Evolutionary conservation across 1,139 yeast species (phyloP).

Genomic region (Blastobotrys aristatus): DNA sequence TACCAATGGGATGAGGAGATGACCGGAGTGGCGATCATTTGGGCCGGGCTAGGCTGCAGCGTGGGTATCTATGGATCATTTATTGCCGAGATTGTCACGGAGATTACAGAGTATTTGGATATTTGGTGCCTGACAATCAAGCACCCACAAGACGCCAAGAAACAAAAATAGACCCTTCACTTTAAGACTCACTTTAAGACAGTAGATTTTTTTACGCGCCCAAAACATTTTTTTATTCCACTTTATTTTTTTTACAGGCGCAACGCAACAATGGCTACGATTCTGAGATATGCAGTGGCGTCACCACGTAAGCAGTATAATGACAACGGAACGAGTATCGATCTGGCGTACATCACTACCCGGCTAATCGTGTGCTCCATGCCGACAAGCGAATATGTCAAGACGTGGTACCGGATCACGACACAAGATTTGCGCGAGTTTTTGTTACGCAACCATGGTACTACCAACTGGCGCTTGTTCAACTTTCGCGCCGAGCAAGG

Average conservation of each 20-base stretch:
- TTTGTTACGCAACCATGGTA: constrained; percentile 45
- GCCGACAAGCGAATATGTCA: constrained; percentile 49
- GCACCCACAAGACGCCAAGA: constrained; percentile 61
- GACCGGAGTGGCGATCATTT: constrained; percentile 37
- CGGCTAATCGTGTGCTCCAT: constrained; percentile 66
- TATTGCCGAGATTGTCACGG: constrained; percentile 74
- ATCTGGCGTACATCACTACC: constrained; percentile 60
- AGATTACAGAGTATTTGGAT: constrained; percentile 76
- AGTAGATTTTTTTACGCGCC: neutral
- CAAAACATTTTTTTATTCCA: neutral
- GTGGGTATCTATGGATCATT: constrained; percentile 76
- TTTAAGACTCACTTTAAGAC: neutral
- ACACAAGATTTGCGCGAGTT: constrained; percentile 48
- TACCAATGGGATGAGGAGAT: constrained; percentile 29
- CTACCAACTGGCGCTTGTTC: constrained; percentile 63
- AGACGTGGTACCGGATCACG: constrained; percentile 52
- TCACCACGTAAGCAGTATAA: constrained; percentile 26
- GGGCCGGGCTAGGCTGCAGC: constrained; percentile 72
- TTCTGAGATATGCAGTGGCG: constrained; percentile 24
- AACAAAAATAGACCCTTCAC: neutral
- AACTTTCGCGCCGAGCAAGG: constrained; percentile 61
- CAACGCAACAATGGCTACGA: constrained; percentile 19
- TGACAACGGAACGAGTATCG: constrained; percentile 37
- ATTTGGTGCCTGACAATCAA: constrained; percentile 82
- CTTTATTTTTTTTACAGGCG: neutral